Evolutionary conservation across 139 green algal species (phyloP).

Genomic region (Tetradesmus obliquus): DNA sequence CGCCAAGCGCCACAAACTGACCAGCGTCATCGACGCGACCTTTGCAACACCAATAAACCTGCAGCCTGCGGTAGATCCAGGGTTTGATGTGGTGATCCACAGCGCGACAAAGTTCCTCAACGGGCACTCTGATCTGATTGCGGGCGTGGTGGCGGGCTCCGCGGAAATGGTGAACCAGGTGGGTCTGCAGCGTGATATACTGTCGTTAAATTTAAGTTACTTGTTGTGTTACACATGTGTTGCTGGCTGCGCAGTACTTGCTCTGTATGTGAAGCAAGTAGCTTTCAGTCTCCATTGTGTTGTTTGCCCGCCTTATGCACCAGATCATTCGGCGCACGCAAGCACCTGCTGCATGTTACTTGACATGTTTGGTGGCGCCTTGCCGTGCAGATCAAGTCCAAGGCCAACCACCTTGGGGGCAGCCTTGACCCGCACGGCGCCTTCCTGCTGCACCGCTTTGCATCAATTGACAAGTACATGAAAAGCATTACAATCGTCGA

Average conservation of each 20-base stretch:
- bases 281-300: too few species aligned
- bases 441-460: constrained; percentile 81
- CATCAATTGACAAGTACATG: too few species aligned
- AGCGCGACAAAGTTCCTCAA: constrained; percentile 96
- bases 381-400: constrained; percentile 64
- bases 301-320: too few species aligned
- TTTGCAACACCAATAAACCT: constrained; percentile 94
- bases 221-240: background rate
- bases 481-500: too few species aligned
- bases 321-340: too few species aligned
- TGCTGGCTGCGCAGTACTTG: background rate
- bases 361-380: too few species aligned
- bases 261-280: too few species aligned
- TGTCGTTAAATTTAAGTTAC: too few species aligned
- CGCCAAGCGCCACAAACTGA: constrained; percentile 54
- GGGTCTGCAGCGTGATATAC: background rate
- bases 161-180: constrained; percentile 71
- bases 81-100: constrained; percentile 95
- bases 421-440: constrained; percentile 92
- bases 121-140: constrained; percentile 82
- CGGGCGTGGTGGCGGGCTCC: constrained; percentile 79
- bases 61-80: constrained; percentile 36
- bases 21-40: constrained; percentile 92
- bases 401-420: constrained; percentile 95
- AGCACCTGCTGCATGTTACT: too few species aligned